Conservation (phyloP, 2,329 filamentous ascomycete genomes). For the Alternaria viburni region DNA sequence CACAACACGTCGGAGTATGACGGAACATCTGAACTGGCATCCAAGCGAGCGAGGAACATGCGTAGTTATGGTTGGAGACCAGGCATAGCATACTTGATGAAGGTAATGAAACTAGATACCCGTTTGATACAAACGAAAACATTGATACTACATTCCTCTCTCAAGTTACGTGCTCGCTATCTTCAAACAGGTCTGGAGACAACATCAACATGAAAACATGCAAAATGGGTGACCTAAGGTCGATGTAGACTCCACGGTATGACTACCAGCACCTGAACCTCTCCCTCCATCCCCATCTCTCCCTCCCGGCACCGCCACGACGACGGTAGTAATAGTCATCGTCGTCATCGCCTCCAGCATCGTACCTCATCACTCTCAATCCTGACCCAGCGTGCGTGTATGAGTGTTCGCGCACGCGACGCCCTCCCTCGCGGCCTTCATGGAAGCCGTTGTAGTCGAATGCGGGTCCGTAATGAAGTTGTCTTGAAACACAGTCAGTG, state of each 20-base stretch:
- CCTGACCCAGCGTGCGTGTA: not conserved
- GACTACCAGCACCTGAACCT: not conserved
- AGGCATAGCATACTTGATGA: constrained; percentile 2
- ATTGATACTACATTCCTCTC: not conserved
- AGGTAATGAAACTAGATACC: constrained; percentile 18
- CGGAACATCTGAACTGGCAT: not conserved
- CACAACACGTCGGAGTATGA: not conserved
- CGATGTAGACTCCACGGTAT: not conserved
- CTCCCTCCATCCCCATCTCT: not conserved
- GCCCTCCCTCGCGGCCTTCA: not conserved
- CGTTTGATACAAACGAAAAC: constrained; percentile 4
- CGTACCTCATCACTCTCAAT: not conserved
- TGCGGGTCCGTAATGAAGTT: not conserved
- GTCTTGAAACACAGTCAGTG: not conserved
- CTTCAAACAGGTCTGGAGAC: not conserved
- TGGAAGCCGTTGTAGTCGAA: not conserved
- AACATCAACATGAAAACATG: not conserved
- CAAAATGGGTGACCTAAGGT: not conserved
- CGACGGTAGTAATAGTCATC: not conserved
- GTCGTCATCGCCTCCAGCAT: not conserved
- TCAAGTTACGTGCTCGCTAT: not conserved
- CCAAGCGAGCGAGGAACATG: not conserved
- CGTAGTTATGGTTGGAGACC: not conserved
- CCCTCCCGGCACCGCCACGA: not conserved
- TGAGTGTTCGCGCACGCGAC: not conserved